These are phyloP conservation scores for Cryptococcus sp. DNA, from an alignment of 1,284 basidiomycete species.

Conservation along the genomic window DNA sequence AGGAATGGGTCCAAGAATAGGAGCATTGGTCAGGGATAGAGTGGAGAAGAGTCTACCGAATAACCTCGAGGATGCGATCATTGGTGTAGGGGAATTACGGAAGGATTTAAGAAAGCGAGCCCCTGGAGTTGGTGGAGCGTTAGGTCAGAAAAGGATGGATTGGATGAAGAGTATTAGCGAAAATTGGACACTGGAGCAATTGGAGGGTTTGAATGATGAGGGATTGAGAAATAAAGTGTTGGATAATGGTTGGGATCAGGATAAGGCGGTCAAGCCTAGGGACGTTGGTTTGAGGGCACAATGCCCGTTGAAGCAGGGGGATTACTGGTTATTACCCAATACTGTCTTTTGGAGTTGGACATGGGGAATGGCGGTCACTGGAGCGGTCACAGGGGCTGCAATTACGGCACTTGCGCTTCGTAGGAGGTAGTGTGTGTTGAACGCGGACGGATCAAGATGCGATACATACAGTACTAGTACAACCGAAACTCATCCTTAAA, in stretches of 20 bases:
- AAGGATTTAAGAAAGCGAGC: conserved; percentile 50
- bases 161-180: conserved; percentile 95
- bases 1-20: conserved; percentile 87
- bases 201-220: conserved; percentile 39
- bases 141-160: conserved; percentile 65
- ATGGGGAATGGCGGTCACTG: conserved; percentile 2
- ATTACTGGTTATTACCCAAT: not conserved
- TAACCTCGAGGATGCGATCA: conserved; percentile 72
- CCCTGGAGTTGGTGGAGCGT: conserved; percentile 53
- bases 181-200: conserved; percentile 54
- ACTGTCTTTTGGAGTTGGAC: not conserved
- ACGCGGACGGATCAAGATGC: no score
- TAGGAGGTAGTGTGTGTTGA: no score
- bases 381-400: not conserved
- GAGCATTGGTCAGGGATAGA: conserved; percentile 70
- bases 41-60: conserved; percentile 68
- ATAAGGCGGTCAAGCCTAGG: conserved; percentile 1
- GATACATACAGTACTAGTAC: no score
- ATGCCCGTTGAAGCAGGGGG: not conserved
- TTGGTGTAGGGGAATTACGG: conserved; percentile 61
- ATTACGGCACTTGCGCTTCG: no score
- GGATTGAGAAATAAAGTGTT: conserved; percentile 32
- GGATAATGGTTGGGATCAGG: conserved; percentile 47
- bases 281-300: not conserved
- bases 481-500: no score